Evolutionary conservation across 1,284 basidiomycete genomes (phyloP), one percentile per base, ranked within the genome.

Genomic region (Sporisorium exsertum): DNA sequence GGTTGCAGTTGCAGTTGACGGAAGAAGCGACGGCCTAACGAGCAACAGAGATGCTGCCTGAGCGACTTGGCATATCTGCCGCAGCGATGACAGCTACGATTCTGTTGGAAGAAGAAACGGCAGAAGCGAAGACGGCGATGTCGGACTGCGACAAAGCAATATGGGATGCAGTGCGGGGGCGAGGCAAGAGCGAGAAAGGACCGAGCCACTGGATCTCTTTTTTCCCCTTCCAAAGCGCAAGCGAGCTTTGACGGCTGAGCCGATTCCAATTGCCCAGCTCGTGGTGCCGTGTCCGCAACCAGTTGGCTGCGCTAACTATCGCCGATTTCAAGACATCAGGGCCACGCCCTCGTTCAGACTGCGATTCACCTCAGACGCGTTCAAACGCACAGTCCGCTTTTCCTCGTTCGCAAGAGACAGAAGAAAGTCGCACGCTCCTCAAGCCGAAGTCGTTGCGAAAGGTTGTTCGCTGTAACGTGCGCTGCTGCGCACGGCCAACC

Each of bases 121-220:
- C n/a, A 20, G 27, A n/a, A 20, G 29, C 47, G 18, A 49, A 2
- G 18, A 18, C 47, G 27, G 47, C n/a, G n/a, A n/a, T n/a, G n/a
- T n/a, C n/a, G n/a, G n/a, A n/a, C n/a, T n/a, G n/a, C n/a, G n/a
- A n/a, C n/a, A n/a, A 22, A 43, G 43, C 35, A 51, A 55, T 29
- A 27, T 16, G 18, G 42, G 55, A 58, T 62, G 55, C 59, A 67
- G 46, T 71, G 68, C 68, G 68, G 68, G 68, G 63, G 69, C 69
- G 63, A 72, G 46, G 51, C 5, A 51, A 43, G 43, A 65, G 69
- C 69, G 63, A 72, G 56, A 43, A 24, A 58, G 45, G 69, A 72
- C 69, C 69, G 69, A 71, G 57, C 47, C 18, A 29, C 18, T 29
- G 15, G 8, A 13, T 24, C n/a, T 47, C 29, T 47, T 50, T 50